Evolutionary conservation across 129 eudicot genomes (phyloP), one percentile per base, ranked within the genome.

Genomic region (Ambrosia trifida): DNA sequence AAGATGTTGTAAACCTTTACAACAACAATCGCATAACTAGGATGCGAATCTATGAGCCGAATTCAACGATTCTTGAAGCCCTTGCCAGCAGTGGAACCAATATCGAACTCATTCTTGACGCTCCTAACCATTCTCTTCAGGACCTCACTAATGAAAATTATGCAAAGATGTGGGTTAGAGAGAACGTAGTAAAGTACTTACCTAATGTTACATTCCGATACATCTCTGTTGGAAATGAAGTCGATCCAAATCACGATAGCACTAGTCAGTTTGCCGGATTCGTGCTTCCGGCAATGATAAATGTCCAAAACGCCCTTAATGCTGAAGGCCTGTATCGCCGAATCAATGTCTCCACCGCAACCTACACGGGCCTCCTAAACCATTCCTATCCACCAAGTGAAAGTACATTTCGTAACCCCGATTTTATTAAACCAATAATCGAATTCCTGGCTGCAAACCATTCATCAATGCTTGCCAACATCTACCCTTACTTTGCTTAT

Each of bases 301-400:
- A 76, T 72, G 36, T 84, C 35, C 70, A 76, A n/a, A 66, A 35
- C 3, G 85, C 89, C 4, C 58, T 84, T 41, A 5, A 11, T 10
- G 51, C 65, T 0, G 81, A 78, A 9, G 82, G 83, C 7, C 49
- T 77, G 2, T 62, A 11, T 52, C 1, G 1, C 28, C 28, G 28
- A 24, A 73, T 86, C 65, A 83, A 72, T 64, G 88, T 86, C 31
- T 86, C 91, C 8, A 86, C 91, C 1, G 84, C 91, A 10, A 72
- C 80, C n/a, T 62, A 72, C 32, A 14, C 72, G 0, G 70, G 72
- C 3, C 70, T 83, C 2, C 6, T 86, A 2, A 45, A 3, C 2
- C 31, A 31, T 49, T 11, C 81, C 0, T 78, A 18, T 61, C 91
- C 84, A 2, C 91, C 91, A 9, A 61, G 82, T 1, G 24, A 53